Percentiles rank a stretch among this genome's conserved stretches.
Conservation (phyloP, 768 basidiomycete genomes). For the Mycena epipterygia region DNA sequence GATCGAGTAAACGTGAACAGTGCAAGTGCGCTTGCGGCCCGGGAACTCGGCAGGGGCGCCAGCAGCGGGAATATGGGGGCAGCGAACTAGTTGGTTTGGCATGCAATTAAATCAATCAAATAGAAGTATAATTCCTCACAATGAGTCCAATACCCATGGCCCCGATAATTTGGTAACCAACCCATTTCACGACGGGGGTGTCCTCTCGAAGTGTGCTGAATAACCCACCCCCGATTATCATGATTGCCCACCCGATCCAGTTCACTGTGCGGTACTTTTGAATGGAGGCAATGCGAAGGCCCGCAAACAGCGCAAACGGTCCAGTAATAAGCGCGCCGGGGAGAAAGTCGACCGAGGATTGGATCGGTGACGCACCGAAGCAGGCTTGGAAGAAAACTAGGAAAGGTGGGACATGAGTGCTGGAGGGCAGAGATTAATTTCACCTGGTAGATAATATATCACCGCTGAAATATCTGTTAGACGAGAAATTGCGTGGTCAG, state of each 20-base stretch:
- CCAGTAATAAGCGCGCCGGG: slow-evolving; percentile 48
- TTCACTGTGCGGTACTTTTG: slow-evolving; percentile 52
- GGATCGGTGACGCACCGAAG: slow-evolving; percentile 50
- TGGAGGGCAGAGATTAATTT: too few species aligned
- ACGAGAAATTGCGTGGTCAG: too few species aligned
- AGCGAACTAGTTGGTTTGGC: slow-evolving; percentile 9
- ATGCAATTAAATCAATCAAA: neutral
- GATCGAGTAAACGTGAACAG: slow-evolving; percentile 48
- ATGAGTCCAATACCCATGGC: slow-evolving; percentile 14
- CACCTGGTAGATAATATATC: slow-evolving; percentile 50
- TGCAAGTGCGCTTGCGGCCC: slow-evolving; percentile 53
- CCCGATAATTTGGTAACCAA: slow-evolving; percentile 43
- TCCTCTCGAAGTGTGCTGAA: slow-evolving; percentile 42
- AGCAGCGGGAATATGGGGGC: slow-evolving; percentile 53
- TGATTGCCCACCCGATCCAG: slow-evolving; percentile 51
- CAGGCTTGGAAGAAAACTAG: slow-evolving; percentile 60
- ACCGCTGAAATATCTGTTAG: slow-evolving; percentile 24
- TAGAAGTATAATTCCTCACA: neutral
- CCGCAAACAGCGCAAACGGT: slow-evolving; percentile 53
- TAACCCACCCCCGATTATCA: slow-evolving; percentile 53
- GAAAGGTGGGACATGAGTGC: neutral
- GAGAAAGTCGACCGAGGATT: slow-evolving; percentile 53
- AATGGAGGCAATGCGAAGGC: slow-evolving; percentile 43
- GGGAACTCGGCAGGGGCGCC: slow-evolving; percentile 49
- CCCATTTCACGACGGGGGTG: slow-evolving; percentile 35